A percentile compares a stretch with the other conserved stretches of the same genome.
These are phyloP conservation scores for Populus deltoides DNA, from an alignment of 345 rosid genomes.

Conservation along the genomic window DNA sequence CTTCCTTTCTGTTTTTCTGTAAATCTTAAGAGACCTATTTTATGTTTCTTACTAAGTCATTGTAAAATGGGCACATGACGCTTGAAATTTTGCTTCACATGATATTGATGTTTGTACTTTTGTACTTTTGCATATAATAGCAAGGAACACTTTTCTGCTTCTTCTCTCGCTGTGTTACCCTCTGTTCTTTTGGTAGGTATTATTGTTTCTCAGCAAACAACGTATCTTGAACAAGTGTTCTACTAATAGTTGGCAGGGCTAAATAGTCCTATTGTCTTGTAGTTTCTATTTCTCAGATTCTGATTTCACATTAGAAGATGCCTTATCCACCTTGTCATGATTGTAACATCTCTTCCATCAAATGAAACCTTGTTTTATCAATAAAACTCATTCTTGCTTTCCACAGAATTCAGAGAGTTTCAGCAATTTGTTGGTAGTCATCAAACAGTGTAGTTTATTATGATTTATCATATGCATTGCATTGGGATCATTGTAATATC, in stretches of 20 bases:
- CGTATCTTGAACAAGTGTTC: too few relatives aligned
- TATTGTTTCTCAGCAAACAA: too few relatives aligned
- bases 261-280: too few relatives aligned
- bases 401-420: not conserved
- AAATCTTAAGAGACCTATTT: not conserved
- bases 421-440: not conserved
- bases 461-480: not conserved
- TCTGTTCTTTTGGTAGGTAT: not conserved
- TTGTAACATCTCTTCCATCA: too few relatives aligned
- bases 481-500: not conserved
- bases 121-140: not conserved
- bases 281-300: too few relatives aligned
- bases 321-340: too few relatives aligned
- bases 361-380: too few relatives aligned
- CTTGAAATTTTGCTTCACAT: not conserved
- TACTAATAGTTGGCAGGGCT: too few relatives aligned
- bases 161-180: not conserved
- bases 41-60: not conserved
- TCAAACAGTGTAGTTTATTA: too few relatives aligned
- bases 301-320: too few relatives aligned
- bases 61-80: not conserved
- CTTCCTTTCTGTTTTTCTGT: too few relatives aligned
- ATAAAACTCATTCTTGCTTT: too few relatives aligned
- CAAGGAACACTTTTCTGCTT: not conserved
- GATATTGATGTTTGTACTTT: not conserved